Evolutionary conservation across 306 rosid genomes (phyloP).

Genomic region (Begonia loranthoides): DNA sequence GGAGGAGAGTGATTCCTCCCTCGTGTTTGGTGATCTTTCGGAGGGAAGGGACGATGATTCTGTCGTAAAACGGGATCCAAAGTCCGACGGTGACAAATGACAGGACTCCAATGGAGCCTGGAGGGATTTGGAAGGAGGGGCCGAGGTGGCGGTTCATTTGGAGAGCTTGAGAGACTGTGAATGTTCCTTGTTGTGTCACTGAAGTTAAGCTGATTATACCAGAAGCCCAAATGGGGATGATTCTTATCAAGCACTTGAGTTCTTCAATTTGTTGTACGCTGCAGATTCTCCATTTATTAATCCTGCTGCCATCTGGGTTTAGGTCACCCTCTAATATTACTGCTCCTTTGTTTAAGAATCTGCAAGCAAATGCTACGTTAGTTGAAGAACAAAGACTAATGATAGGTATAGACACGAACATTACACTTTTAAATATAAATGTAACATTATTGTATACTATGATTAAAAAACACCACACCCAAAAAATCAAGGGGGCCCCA

Average conservation of each 20-base stretch:
- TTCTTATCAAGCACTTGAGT: constrained; percentile 31
- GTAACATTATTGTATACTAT: too few species aligned
- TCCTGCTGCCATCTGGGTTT: constrained; percentile 30
- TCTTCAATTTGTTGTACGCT: constrained; percentile 67
- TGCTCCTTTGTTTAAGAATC: constrained; percentile 49
- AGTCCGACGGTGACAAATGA: constrained; percentile 28
- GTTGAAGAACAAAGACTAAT: too few species aligned
- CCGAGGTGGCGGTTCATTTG: constrained; percentile 66
- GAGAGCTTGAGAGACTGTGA: constrained; percentile 49
- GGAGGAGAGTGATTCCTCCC: constrained; percentile 46
- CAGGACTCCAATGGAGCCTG: constrained; percentile 45
- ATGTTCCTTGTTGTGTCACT: constrained; percentile 36
- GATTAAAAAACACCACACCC: too few species aligned
- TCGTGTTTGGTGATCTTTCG: constrained; percentile 34
- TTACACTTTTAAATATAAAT: too few species aligned
- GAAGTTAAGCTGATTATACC: constrained; percentile 31
- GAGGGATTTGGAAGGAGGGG: constrained; percentile 47
- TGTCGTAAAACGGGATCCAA: constrained; percentile 51
- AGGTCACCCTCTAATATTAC: constrained; percentile 32
- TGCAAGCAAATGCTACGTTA: too few species aligned
- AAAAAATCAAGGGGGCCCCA: too few species aligned
- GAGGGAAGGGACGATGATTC: constrained; percentile 26
- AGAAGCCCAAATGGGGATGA: constrained; percentile 40
- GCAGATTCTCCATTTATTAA: constrained; percentile 33
- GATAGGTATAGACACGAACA: too few species aligned